phyloP scores from a whole-genome alignment of 2,329 filamentous ascomycete species.

The Fusarium fujikuroi region DNA sequence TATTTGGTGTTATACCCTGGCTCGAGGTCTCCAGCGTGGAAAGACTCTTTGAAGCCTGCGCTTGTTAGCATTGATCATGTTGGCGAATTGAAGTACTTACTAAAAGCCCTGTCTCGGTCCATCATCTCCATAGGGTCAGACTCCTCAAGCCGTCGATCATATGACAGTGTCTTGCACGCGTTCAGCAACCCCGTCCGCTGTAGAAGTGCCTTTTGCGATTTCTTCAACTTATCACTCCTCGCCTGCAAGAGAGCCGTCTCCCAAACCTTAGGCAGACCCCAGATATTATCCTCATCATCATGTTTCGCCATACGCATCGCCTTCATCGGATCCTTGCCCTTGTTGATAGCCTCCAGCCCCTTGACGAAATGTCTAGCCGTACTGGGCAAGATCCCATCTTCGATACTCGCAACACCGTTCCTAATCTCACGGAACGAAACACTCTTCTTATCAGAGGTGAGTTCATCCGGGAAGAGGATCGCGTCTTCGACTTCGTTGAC shows the following conservation, averaged over 20 bases:
- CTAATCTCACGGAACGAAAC: slow-evolving; percentile 37
- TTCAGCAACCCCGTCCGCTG: slow-evolving; percentile 7
- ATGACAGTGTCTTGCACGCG: not conserved
- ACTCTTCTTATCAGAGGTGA: slow-evolving; percentile 11
- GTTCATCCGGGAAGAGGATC: slow-evolving; percentile 44
- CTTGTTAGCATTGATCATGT: not conserved
- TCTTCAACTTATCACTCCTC: not conserved
- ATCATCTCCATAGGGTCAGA: slow-evolving; percentile 37
- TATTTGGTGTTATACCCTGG: slow-evolving; percentile 38
- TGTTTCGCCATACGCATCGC: slow-evolving; percentile 6
- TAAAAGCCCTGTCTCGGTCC: slow-evolving; percentile 40
- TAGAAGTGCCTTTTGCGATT: slow-evolving; percentile 17
- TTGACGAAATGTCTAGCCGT: slow-evolving; percentile 12
- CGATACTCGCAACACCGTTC: slow-evolving; percentile 39
- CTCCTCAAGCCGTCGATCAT: slow-evolving; percentile 5
- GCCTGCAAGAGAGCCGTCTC: slow-evolving; percentile 32
- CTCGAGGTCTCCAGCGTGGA: slow-evolving; percentile 44
- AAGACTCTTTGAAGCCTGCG: slow-evolving; percentile 41
- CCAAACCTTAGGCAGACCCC: slow-evolving; percentile 40
- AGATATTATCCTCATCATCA: slow-evolving; percentile 26
- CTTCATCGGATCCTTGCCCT: slow-evolving; percentile 12
- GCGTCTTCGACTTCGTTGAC: slow-evolving; percentile 39
- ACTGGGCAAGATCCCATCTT: slow-evolving; percentile 25
- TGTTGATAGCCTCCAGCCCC: slow-evolving; percentile 18
- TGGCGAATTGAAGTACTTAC: not conserved